Evolutionary conservation across 257 asterid genomes (phyloP), one percentile per base, ranked within the genome.

Genomic region (Jasminum sambac): DNA sequence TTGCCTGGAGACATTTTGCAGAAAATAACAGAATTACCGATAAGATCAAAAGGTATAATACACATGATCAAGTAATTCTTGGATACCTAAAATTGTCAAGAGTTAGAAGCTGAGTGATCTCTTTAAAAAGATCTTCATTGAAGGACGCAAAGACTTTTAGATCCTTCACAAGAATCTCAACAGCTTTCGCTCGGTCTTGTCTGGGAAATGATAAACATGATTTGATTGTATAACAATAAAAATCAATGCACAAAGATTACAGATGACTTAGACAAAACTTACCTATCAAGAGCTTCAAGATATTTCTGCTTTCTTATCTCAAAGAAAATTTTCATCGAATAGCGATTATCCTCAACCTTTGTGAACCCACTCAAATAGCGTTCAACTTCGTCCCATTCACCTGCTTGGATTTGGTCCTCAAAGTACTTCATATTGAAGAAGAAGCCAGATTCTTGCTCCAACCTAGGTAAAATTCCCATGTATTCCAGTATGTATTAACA

Each of bases 341-440:
- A 92, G 30, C 95, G 91, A 80, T 92, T 92, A 76, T 92, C 98
- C 82, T 92, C 98, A 71, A 92, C 98, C 82, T 92, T 92, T 6
- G 98, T 92, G 77, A 92, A 90, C 73, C 98, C 96, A 70, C 92
- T 81, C 60, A 92, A 82, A 76, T 92, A 92, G 48, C 86, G 84
- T 74, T 92, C 98, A 57, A 92, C 96, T 84, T 92, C 98, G 46
- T 92, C 96, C 98, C 98, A 92, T 81, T 92, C 98, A 69, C 98
- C 97, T 16, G 96, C 96, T 80, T 92, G 98, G 76, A 92, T 95
- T 84, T 88, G 92, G 71, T 92, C 98, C 81, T 92, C 98, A 34
- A 92, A 92, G 83, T 88, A 88, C 80, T 90, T 92, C 96, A 92
- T 90, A 77, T 92, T 92, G 88, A 92, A 92, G 95, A 79, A 90